Percentiles rank a stretch among this genome's conserved stretches.
Conservation (phyloP, 2,329 filamentous ascomycete species). For the Colletotrichum orbiculare region DNA sequence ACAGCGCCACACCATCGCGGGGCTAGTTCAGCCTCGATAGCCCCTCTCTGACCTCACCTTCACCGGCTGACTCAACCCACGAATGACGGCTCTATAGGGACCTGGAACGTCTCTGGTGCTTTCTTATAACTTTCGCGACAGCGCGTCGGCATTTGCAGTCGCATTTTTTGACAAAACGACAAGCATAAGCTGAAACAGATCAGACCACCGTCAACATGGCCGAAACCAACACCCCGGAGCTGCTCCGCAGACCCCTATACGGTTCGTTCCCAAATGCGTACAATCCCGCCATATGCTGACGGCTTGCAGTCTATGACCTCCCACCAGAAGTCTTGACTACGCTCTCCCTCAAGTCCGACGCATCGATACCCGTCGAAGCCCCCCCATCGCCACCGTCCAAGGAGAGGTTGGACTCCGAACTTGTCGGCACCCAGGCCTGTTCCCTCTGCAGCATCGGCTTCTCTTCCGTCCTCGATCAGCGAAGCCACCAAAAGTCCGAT, state of each 20-base stretch:
- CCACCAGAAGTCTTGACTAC: conserved; percentile 78
- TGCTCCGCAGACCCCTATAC: conserved; percentile 64
- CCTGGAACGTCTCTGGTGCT: too few species aligned
- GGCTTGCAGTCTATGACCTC: conserved; percentile 79
- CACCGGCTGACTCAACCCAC: conserved; percentile 33
- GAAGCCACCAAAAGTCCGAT: conserved; percentile 88
- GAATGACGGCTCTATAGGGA: too few species aligned
- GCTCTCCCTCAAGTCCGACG: conserved; percentile 61
- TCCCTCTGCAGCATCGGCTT: conserved; percentile 82
- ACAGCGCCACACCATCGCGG: conserved; percentile 13
- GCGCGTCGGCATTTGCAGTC: too few species aligned
- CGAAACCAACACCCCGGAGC: conserved; percentile 54
- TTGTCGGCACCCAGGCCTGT: conserved; percentile 78
- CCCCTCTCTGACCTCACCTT: neutral
- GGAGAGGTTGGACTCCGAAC: conserved; percentile 44
- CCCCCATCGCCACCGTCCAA: conserved; percentile 37
- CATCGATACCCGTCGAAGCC: conserved; percentile 39
- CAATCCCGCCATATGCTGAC: conserved; percentile 34
- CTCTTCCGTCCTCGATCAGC: conserved; percentile 79
- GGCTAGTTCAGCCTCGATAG: conserved; percentile 8
- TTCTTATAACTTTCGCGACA: too few species aligned
- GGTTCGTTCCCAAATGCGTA: conserved; percentile 44
- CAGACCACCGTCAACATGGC: conserved; percentile 44
- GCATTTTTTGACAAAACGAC: too few species aligned
- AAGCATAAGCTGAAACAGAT: neutral